Percentiles rank a stretch among this genome's conserved stretches.
phyloP scores from a whole-genome alignment of 2,329 filamentous ascomycete species.

The Beauveria australis region DNA sequence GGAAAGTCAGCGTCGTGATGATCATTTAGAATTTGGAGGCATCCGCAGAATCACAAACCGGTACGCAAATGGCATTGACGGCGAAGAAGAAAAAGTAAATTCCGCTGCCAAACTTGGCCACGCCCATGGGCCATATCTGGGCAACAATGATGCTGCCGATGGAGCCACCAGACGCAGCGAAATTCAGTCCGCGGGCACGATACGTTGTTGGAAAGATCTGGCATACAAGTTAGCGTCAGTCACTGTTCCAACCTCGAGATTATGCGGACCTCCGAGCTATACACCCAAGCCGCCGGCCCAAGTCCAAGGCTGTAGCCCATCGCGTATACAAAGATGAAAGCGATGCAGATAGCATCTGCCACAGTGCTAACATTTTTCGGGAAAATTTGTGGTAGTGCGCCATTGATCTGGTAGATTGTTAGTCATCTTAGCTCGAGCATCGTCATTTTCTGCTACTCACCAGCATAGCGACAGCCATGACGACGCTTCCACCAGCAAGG shows the following conservation, averaged over 20 bases:
- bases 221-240: not conserved
- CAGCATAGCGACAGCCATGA: slow-evolving; percentile 46
- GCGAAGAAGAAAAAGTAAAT: slow-evolving; percentile 52
- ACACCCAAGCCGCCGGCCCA: slow-evolving; percentile 50
- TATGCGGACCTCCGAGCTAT: slow-evolving; percentile 43
- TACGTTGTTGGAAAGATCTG: slow-evolving; percentile 51
- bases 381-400: slow-evolving; percentile 41
- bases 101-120: slow-evolving; percentile 39
- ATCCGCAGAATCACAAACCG: slow-evolving; percentile 22
- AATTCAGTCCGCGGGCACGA: slow-evolving; percentile 48
- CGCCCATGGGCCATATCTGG: slow-evolving; percentile 48
- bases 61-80: slow-evolving; percentile 39
- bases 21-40: not conserved
- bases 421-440: not conserved
- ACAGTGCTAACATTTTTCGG: slow-evolving; percentile 38
- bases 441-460: slow-evolving; percentile 25
- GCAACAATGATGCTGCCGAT: slow-evolving; percentile 46
- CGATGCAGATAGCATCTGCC: slow-evolving; percentile 42
- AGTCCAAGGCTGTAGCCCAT: slow-evolving; percentile 51
- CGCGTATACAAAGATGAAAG: slow-evolving; percentile 51
- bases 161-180: slow-evolving; percentile 46
- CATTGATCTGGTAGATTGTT: slow-evolving; percentile 38
- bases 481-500: slow-evolving; percentile 37
- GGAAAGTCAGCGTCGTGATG: not conserved
- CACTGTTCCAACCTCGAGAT: no score